Evolutionary conservation across 2,329 filamentous ascomycete species (phyloP).

Genomic region (Beauveria scarabaeidicola): DNA sequence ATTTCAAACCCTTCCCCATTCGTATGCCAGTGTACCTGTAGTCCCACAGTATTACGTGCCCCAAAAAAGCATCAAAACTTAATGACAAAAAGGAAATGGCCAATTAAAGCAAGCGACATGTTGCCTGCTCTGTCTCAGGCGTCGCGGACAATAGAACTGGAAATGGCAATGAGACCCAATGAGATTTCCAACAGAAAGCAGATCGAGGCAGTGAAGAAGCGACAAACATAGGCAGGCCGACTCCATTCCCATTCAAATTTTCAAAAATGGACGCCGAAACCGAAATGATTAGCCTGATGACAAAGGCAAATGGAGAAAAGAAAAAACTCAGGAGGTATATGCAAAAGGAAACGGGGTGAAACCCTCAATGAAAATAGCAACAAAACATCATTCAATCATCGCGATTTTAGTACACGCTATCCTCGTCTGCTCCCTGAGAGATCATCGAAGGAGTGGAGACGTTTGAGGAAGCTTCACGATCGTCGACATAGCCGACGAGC

Average conservation of each 20-base stretch:
- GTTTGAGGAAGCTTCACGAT: slow-evolving; percentile 60
- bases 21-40: slow-evolving; percentile 12
- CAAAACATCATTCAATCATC: slow-evolving; percentile 43
- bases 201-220: not conserved
- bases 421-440: slow-evolving; percentile 62
- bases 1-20: slow-evolving; percentile 7
- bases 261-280: slow-evolving; percentile 12
- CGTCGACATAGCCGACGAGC: slow-evolving; percentile 88
- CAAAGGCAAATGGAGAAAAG: slow-evolving; percentile 17
- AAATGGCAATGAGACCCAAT: slow-evolving; percentile 19
- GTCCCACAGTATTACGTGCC: slow-evolving; percentile 12
- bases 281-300: slow-evolving; percentile 13
- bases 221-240: slow-evolving; percentile 15
- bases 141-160: slow-evolving; percentile 24
- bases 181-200: slow-evolving; percentile 14
- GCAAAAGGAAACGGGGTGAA: slow-evolving; percentile 11
- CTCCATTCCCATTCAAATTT: slow-evolving; percentile 2
- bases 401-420: slow-evolving; percentile 59
- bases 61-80: slow-evolving; percentile 14
- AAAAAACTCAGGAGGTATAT: slow-evolving; percentile 18
- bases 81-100: slow-evolving; percentile 7
- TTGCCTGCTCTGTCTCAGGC: slow-evolving; percentile 29
- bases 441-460: slow-evolving; percentile 64
- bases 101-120: slow-evolving; percentile 8
- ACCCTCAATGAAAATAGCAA: slow-evolving; percentile 25